Base-by-base conservation (phyloP, 1,284 basidiomycete species). In the Vanrija pseudolonga region DNA sequence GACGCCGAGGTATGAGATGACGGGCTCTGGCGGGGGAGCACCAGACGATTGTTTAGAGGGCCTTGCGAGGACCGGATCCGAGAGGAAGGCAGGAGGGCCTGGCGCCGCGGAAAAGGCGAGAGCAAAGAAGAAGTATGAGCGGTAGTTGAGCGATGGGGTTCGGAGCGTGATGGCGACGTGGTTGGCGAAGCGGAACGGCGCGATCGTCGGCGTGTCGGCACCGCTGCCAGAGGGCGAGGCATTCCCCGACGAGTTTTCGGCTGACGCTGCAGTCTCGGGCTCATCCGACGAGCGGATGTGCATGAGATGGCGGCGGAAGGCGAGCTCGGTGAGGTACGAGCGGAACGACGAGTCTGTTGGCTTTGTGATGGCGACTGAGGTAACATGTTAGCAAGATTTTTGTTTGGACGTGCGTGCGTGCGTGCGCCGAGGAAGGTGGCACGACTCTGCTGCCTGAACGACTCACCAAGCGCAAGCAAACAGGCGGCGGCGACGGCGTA, bases 291-390 rank as follows among this genome's bases (percentile, higher is more conserved):
- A 64, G 32, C 92, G 87, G 67, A 97, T 84, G 57, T 88, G 87
- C 59, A 86, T 90, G 55, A 98, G 83, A 72, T 97, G 92, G 57
- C 90, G 87, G 50, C 92, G 88, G 72, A 98, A 96, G 38, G 92
- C 92, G 69, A 91, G 87, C 72, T 96, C 92, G 32, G 93, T 97
- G 66, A 98, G 86, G 78, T 92, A 94, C 15, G 90, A 83, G 53
- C 91, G 85, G 77, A 97, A 97, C 3, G 90, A 92, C 44, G 85
- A 84, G 77, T 97, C 92, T 53, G 86, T 85, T 17, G 94, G 94
- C 73, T 95, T 96, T 40, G 91, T 90, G 73, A 92, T 83, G 79
- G 93, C 93, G 45, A 93, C 94, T 95, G 73, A 2, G 44, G 6
- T 24, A 1, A n/a, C 7, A 14, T 28, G 23, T 37, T 18, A 23